Conservation (phyloP, 1,284 basidiomycete genomes). For the Volvariella surrecta region DNA sequence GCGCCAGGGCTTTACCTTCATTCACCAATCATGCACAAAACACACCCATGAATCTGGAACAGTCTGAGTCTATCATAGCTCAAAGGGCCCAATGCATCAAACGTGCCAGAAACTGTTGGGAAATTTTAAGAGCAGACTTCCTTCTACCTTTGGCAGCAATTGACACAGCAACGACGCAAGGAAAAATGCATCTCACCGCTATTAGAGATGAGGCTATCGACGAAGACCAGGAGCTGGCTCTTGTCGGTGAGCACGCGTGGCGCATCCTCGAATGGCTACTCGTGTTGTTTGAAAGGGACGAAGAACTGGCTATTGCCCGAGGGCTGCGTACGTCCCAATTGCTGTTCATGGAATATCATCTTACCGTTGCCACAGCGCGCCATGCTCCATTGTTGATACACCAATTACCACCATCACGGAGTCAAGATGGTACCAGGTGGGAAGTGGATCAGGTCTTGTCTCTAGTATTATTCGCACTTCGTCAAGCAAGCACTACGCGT, state of each 20-base stretch:
- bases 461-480: slow-evolving; percentile 42
- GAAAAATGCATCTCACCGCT: no score
- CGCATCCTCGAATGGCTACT: slow-evolving; percentile 56
- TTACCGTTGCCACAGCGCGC: slow-evolving; percentile 26
- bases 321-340: background rate
- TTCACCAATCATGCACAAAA: slow-evolving; percentile 22
- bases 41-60: slow-evolving; percentile 16
- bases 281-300: slow-evolving; percentile 57
- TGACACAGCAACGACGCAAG: no score
- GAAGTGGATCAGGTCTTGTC: slow-evolving; percentile 49
- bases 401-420: slow-evolving; percentile 57
- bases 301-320: slow-evolving; percentile 16
- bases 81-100: slow-evolving; percentile 42
- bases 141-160: background rate
- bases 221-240: no score
- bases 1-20: slow-evolving; percentile 48
- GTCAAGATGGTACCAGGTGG: slow-evolving; percentile 40
- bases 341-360: slow-evolving; percentile 9
- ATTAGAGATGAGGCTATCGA: no score
- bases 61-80: slow-evolving; percentile 50
- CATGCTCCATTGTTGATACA: slow-evolving; percentile 51
- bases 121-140: slow-evolving; percentile 36
- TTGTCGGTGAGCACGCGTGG: slow-evolving; percentile 56
- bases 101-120: slow-evolving; percentile 52
- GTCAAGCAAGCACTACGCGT: slow-evolving; percentile 31